phyloP scores from a whole-genome alignment of 371 early-diverging fungal species.

The Actinomortierella wolfii region DNA sequence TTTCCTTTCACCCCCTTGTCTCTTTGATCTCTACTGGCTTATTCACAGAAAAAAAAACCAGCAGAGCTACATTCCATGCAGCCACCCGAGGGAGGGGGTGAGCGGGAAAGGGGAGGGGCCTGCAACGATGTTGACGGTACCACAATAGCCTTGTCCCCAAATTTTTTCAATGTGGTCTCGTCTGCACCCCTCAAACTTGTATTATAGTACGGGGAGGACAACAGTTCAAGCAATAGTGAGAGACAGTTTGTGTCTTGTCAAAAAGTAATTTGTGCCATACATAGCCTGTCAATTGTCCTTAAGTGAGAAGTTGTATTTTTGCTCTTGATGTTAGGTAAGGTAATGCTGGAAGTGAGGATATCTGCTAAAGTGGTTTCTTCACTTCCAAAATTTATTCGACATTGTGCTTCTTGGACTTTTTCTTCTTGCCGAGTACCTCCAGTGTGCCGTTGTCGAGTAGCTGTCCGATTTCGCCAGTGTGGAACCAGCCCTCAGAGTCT shows the following conservation, averaged over 20 bases:
- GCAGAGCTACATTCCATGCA: constrained; percentile 43
- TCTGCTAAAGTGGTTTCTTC: too few relatives aligned
- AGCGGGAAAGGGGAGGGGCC: constrained; percentile 2
- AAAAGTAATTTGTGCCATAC: too few relatives aligned
- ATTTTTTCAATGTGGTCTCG: neutral
- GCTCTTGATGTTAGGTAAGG: too few relatives aligned
- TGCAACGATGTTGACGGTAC: neutral
- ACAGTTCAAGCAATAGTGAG: too few relatives aligned
- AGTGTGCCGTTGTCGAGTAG: constrained; percentile 73
- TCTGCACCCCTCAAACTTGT: constrained; percentile 4
- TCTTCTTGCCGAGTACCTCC: constrained; percentile 32
- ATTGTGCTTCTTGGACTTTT: constrained; percentile 11
- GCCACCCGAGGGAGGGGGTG: constrained; percentile 24
- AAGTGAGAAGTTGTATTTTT: too few relatives aligned
- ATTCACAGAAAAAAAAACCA: constrained; percentile 30
- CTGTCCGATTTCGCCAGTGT: constrained; percentile 94
- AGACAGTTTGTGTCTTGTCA: too few relatives aligned
- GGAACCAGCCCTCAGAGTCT: constrained; percentile 90
- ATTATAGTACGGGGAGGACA: neutral
- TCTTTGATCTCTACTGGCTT: constrained; percentile 15
- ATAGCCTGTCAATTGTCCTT: too few relatives aligned
- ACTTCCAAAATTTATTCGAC: neutral
- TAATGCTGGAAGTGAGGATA: too few relatives aligned
- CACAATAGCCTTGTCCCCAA: neutral
- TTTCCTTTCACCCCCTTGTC: constrained; percentile 15